A percentile compares a stretch with the other conserved stretches of the same genome.
Evolutionary conservation across 805 yeast species (phyloP).

Genomic region (Peterozyma xylosa): DNA sequence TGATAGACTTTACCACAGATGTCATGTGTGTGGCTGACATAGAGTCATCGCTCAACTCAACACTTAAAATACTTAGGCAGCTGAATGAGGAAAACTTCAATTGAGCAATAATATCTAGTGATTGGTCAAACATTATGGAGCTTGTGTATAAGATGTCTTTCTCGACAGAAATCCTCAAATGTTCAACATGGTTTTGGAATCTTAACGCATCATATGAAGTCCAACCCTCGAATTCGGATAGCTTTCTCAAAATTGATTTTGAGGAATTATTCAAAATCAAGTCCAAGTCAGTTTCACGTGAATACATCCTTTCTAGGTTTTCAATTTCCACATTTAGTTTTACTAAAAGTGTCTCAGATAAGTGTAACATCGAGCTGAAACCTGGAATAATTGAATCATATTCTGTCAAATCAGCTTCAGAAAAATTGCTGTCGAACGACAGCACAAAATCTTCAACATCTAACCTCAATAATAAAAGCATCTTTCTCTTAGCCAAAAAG

Average conservation of each 20-base stretch:
- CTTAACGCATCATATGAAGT: conserved; percentile 30
- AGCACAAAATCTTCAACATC: conserved; percentile 24
- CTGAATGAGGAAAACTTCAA: conserved; percentile 11
- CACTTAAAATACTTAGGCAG: conserved; percentile 13
- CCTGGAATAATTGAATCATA: conserved; percentile 13
- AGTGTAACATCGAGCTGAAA: conserved; percentile 13
- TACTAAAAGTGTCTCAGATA: conserved; percentile 25
- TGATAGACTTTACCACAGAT: conserved; percentile 5
- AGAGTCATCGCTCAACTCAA: conserved; percentile 9
- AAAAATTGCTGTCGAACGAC: conserved; percentile 21
- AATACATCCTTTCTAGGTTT: conserved; percentile 43
- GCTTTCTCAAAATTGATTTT: conserved; percentile 33
- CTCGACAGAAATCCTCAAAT: conserved; percentile 41
- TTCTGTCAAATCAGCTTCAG: conserved; percentile 11
- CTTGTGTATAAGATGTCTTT: conserved; percentile 49
- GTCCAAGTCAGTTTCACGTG: conserved; percentile 44
- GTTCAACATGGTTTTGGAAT: conserved; percentile 31
- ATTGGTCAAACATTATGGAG: conserved; percentile 46
- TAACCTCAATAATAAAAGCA: conserved; percentile 15
- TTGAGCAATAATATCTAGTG: conserved; percentile 18
- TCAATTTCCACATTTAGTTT: conserved; percentile 37
- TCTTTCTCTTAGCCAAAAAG: conserved; percentile 37
- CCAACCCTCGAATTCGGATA: conserved; percentile 55
- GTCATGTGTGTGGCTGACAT: conserved; percentile 1
- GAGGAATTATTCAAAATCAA: conserved; percentile 38